These are phyloP conservation scores for Salix udensis DNA, from an alignment of 345 rosid genomes.

Conservation along the genomic window DNA sequence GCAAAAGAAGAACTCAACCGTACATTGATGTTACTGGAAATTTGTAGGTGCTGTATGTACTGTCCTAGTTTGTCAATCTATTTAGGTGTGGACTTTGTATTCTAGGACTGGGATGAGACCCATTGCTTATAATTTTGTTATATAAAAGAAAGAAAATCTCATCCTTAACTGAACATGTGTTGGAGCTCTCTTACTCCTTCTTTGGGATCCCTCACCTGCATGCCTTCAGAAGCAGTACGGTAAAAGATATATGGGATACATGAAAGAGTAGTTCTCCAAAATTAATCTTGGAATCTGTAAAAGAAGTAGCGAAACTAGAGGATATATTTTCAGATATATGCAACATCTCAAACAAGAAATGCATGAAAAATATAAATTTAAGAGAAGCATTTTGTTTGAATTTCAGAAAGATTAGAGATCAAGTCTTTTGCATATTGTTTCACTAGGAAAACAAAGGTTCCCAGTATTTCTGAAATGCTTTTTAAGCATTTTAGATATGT, in stretches of 20 bases:
- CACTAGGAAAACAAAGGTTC: neutral
- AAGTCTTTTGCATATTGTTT: neutral
- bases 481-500: neutral
- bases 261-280: neutral
- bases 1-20: constrained; percentile 58
- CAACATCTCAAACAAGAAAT: neutral
- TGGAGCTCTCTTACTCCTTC: neutral
- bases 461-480: neutral
- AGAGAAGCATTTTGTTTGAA: neutral
- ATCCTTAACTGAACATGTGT: neutral
- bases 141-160: neutral
- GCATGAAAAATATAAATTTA: neutral
- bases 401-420: neutral
- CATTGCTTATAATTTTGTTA: neutral
- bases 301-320: neutral
- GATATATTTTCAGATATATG: neutral
- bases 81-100: neutral
- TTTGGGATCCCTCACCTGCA: neutral
- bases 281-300: neutral
- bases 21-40: constrained; percentile 3
- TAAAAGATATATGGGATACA: neutral
- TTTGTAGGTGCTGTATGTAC: constrained; percentile 58
- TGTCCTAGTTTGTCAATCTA: neutral
- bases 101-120: neutral
- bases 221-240: neutral